These are phyloP conservation scores for Fragilariopsis cylindrus DNA, from an alignment of 108 stramenopile genomes.

Conservation along the genomic window DNA sequence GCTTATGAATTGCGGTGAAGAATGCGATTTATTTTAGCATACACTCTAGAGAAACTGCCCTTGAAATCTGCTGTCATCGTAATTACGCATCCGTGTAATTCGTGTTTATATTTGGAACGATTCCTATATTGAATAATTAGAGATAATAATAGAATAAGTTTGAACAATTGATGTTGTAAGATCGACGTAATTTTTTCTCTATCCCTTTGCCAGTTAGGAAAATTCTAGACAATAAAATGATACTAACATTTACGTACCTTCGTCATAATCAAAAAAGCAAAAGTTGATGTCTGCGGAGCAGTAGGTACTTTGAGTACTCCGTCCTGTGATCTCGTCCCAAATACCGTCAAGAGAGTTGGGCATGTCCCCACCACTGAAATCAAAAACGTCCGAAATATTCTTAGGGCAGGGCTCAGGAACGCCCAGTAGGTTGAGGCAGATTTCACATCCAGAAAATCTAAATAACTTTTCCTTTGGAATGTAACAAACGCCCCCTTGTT, in stretches of 20 bases:
- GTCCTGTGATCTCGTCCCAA: background rate
- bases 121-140: too few relatives aligned
- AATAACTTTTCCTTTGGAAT: slow-evolving; percentile 18
- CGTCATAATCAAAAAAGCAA: slow-evolving; percentile 18
- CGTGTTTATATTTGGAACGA: too few relatives aligned
- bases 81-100: too few relatives aligned
- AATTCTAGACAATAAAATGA: too few relatives aligned
- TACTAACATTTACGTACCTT: background rate
- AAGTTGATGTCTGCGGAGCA: slow-evolving; percentile 17
- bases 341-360: background rate
- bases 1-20: slow-evolving; percentile 66
- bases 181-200: too few relatives aligned
- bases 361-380: background rate
- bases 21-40: slow-evolving; percentile 63
- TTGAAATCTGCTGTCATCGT: too few relatives aligned
- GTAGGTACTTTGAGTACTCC: slow-evolving; percentile 12
- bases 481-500: slow-evolving; percentile 38
- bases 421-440: slow-evolving; percentile 22
- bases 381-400: background rate
- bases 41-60: too few relatives aligned
- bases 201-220: too few relatives aligned
- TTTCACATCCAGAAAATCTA: slow-evolving; percentile 27
- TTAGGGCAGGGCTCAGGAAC: background rate
- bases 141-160: too few relatives aligned
- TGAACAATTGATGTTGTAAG: too few relatives aligned